phyloP scores from a whole-genome alignment of 208 protist species.

The Strigomonas galati region DNA sequence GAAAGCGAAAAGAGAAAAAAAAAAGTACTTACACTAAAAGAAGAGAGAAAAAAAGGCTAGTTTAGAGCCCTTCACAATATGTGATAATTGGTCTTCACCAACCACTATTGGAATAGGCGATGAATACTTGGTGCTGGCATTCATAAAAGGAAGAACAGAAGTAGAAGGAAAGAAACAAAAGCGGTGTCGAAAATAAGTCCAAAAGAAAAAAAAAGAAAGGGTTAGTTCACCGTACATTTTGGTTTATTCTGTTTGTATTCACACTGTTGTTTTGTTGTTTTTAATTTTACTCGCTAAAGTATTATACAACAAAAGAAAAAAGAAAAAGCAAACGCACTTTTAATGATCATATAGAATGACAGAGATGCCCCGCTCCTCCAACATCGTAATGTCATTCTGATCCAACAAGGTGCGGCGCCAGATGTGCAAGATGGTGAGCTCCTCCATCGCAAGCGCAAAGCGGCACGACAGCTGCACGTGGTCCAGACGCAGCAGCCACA shows the following conservation, averaged over 20 bases:
- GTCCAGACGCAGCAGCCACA: constrained; percentile 20
- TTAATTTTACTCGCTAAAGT: neutral
- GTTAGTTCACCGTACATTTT: no score
- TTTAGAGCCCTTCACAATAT: no score
- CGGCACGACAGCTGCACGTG: no score
- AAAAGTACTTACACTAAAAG: no score
- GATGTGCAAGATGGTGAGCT: constrained; percentile 8
- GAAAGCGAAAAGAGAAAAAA: no score
- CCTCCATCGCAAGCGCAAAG: constrained; percentile 8
- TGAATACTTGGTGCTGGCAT: no score
- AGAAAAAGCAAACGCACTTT: no score
- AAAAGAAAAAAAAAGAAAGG: no score
- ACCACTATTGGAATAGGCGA: no score
- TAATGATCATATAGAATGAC: neutral
- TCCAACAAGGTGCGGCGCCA: constrained; percentile 13
- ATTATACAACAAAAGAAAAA: neutral
- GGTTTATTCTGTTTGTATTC: neutral
- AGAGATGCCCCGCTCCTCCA: neutral
- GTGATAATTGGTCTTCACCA: no score
- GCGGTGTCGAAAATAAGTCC: no score
- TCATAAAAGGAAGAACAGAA: constrained; percentile 9
- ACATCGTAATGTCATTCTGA: neutral
- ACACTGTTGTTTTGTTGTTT: neutral
- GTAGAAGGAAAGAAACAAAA: neutral
- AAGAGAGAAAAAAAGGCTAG: no score